Evolutionary conservation across 2,329 filamentous ascomycete genomes (phyloP), one percentile per base, ranked within the genome.

Genomic region (Colletotrichum lini): DNA sequence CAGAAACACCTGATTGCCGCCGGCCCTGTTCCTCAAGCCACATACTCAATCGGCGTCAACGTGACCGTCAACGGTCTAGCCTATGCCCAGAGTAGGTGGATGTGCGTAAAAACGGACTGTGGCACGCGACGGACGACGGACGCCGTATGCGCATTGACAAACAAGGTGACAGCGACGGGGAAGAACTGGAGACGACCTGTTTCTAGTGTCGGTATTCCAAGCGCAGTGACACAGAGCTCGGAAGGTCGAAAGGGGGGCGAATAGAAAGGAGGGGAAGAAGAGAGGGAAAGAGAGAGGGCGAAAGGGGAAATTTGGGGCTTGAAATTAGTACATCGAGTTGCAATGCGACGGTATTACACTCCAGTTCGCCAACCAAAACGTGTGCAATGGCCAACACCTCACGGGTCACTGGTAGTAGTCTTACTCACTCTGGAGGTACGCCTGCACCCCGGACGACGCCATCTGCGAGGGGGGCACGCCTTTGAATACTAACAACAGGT

Each of bases 251-350:
- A 40, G 52, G 66, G 59, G 45, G 15, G 16, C 15, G 3, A 15
- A 30, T 12, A 16, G 6, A n/a, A 18, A 35, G 16, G 16, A 35
- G 4, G 8, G 9, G 49, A 18, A 3, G 15, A 30, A 4, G 15
- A 9, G 21, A 15, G 2, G 16, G 13, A 16, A 18, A 26, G 26
- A 59, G 18, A 52, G 70, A 65, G 65, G 63, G 70, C 60, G 66
- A 70, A 65, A 70, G 63, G 70, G 66, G 66, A 61, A 65, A 65
- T 70, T 72, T 56, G 59, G 66, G 44, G 67, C 56, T 65, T 57
- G 26, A 23, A 40, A 49, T 66, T 61, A 60, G 65, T 65, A 60
- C 23, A 57, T 52, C 49, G 56, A 58, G 59, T 65, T 47, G 49
- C 59, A 45, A 62, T 70, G 40, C 63, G 49, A 69, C 67, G 56